A percentile compares a stretch with the other conserved stretches of the same genome.
These are phyloP conservation scores for Rhizopogon roseolus DNA, from an alignment of 768 basidiomycete species.

Conservation along the genomic window DNA sequence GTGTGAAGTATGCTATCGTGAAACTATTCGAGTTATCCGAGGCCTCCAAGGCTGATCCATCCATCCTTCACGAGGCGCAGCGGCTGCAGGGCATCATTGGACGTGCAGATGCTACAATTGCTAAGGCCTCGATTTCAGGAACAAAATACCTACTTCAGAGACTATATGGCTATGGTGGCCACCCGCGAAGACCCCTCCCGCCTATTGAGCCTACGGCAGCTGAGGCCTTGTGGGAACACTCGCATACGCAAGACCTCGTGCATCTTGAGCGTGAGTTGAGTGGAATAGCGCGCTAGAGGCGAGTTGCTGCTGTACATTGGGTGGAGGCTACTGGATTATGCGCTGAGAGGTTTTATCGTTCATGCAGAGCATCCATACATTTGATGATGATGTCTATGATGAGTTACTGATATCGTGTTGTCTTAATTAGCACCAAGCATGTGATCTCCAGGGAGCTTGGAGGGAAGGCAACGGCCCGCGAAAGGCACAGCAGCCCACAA, in stretches of 20 bases:
- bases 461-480: no score
- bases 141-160: constrained; percentile 79
- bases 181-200: constrained; percentile 72
- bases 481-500: no score
- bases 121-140: constrained; percentile 71
- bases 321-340: background rate
- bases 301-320: background rate
- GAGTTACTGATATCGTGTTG: background rate
- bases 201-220: constrained; percentile 55
- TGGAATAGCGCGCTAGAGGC: constrained; percentile 27
- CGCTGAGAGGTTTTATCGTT: background rate
- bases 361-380: no score
- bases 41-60: constrained; percentile 47
- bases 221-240: constrained; percentile 64
- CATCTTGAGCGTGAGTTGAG: constrained; percentile 54
- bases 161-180: constrained; percentile 76
- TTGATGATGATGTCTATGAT: background rate
- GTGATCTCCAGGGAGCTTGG: no score
- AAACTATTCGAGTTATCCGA: constrained; percentile 62
- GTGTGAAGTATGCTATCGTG: constrained; percentile 46
- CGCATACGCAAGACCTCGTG: constrained; percentile 66
- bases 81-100: constrained; percentile 77
- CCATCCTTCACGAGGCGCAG: constrained; percentile 63
- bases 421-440: no score
- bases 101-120: constrained; percentile 75